phyloP scores from a whole-genome alignment of 495 filamentous ascomycete genomes.

The Aspergillus conjunctus region DNA sequence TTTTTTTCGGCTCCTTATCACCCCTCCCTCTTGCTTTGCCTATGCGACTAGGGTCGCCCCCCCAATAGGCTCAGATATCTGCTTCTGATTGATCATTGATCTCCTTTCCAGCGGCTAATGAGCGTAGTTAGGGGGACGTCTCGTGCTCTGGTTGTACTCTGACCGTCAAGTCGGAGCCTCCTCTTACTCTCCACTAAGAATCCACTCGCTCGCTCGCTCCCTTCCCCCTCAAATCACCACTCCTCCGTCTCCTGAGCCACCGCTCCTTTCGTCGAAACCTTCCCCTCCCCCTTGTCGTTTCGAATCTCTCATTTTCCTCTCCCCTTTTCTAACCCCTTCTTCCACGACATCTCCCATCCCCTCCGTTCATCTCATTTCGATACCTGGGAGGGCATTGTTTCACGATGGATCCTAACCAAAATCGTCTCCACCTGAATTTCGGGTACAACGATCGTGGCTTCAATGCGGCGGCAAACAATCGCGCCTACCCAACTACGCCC shows the following conservation, averaged over 20 bases:
- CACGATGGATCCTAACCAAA: constrained; percentile 57
- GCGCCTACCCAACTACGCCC: constrained; percentile 93
- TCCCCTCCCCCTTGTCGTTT: constrained; percentile 16
- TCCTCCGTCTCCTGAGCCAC: constrained; percentile 38
- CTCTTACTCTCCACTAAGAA: constrained; percentile 12
- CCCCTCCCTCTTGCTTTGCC: not conserved
- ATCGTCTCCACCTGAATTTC: constrained; percentile 73
- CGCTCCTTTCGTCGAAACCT: constrained; percentile 33
- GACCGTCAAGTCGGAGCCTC: constrained; percentile 2
- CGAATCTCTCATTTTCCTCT: constrained; percentile 14
- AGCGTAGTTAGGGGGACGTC: not conserved
- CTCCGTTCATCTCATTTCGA: constrained; percentile 20
- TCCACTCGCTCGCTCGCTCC: constrained; percentile 7
- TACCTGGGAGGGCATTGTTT: constrained; percentile 20
- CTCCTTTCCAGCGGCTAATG: not conserved
- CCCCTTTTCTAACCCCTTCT: constrained; percentile 25
- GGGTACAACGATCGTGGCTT: constrained; percentile 64
- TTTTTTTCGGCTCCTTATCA: not conserved
- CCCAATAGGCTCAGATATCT: not conserved
- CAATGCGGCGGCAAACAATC: constrained; percentile 61
- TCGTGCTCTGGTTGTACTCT: not conserved
- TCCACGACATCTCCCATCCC: constrained; percentile 16
- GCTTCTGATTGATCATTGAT: constrained; percentile 3
- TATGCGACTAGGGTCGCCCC: not conserved
- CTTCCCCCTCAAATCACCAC: constrained; percentile 18